Conservation (phyloP, 2,329 filamentous ascomycete species). For the Claviceps purpurea region DNA sequence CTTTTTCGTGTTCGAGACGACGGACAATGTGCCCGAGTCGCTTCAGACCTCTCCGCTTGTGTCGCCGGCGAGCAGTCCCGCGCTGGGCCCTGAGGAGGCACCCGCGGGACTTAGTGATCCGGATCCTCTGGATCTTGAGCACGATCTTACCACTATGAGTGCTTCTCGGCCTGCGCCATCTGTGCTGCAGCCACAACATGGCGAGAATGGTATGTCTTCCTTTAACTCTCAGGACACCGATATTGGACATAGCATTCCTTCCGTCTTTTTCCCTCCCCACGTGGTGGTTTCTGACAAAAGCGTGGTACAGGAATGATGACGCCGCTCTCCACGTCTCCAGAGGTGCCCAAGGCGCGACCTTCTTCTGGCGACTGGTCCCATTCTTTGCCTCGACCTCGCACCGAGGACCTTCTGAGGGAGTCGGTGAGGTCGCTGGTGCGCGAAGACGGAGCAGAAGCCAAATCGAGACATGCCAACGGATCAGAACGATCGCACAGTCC, state of each 20-base stretch:
- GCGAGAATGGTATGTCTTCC: constrained; percentile 16
- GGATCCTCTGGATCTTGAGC: constrained; percentile 55
- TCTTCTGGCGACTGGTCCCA: constrained; percentile 39
- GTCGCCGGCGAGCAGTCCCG: constrained; percentile 77
- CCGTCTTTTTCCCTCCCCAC: too few species aligned
- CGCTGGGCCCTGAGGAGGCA: constrained; percentile 31
- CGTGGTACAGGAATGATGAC: constrained; percentile 31
- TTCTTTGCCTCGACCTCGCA: constrained; percentile 31
- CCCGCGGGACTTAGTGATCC: constrained; percentile 45
- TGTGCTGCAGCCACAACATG: constrained; percentile 21
- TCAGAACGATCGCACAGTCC: constrained; percentile 62
- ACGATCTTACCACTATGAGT: constrained; percentile 11
- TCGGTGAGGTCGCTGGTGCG: constrained; percentile 26
- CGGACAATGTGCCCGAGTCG: constrained; percentile 78
- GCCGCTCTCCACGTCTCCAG: constrained; percentile 40
- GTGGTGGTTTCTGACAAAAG: too few species aligned
- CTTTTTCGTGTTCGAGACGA: constrained; percentile 97
- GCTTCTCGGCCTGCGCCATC: constrained; percentile 31
- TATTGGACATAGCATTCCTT: too few species aligned
- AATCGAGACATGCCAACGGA: constrained; percentile 19
- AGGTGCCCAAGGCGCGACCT: constrained; percentile 31
- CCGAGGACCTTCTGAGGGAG: constrained; percentile 39
- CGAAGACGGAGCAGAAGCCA: constrained; percentile 23
- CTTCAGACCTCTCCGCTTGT: constrained; percentile 90
- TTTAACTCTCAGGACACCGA: background rate